Percentiles rank a stretch among this genome's conserved stretches.
These are phyloP conservation scores for Osmanthus fragrans DNA, from an alignment of 257 asterid genomes.

Conservation along the genomic window DNA sequence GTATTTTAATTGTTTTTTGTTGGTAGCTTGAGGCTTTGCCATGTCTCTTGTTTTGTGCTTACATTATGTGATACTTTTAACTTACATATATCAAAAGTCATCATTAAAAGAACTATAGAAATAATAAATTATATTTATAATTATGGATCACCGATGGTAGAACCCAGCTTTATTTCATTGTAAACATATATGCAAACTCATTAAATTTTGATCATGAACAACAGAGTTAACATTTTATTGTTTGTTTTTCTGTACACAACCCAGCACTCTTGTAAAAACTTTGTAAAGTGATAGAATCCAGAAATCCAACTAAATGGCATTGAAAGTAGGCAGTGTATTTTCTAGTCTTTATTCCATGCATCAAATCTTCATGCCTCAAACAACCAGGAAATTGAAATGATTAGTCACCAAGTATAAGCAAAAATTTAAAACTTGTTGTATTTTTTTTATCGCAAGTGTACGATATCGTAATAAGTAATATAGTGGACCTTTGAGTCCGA, in stretches of 20 bases:
- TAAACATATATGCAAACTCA: background rate
- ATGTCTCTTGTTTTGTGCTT: too few relatives aligned
- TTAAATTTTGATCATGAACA: background rate
- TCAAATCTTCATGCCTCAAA: conserved; percentile 50
- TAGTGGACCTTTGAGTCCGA: too few relatives aligned
- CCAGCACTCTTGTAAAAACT: background rate
- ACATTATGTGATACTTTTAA: too few relatives aligned
- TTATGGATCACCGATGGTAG: background rate
- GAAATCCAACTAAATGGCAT: background rate
- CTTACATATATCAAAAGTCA: too few relatives aligned
- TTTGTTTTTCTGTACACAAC: background rate
- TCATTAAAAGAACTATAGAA: background rate
- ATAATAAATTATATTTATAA: background rate
- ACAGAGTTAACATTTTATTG: background rate
- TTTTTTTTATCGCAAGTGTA: too few relatives aligned
- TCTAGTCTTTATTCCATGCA: background rate
- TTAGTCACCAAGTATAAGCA: background rate
- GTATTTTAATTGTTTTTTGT: too few relatives aligned
- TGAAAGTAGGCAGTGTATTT: background rate
- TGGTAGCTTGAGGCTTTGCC: too few relatives aligned
- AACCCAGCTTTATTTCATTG: background rate
- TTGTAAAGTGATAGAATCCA: background rate
- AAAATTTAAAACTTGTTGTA: background rate
- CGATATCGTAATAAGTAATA: too few relatives aligned
- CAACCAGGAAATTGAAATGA: conserved; percentile 42